A percentile compares a stretch with the other conserved stretches of the same genome.
Evolutionary conservation across 2,329 filamentous ascomycete genomes (phyloP).

Genomic region (Cryphonectria parasitica): DNA sequence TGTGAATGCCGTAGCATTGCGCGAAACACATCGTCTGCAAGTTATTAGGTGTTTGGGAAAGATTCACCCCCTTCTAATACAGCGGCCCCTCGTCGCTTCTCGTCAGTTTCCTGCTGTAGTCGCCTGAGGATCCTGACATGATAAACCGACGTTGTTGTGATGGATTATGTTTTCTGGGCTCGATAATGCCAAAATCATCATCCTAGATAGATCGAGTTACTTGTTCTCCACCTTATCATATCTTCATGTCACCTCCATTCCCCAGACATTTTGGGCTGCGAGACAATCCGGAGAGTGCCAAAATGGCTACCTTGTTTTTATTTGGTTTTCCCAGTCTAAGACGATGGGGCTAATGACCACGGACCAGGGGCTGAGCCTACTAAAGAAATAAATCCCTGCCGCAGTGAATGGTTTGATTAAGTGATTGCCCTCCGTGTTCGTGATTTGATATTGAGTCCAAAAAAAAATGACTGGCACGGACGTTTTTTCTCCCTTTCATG

Average conservation of each 20-base stretch:
- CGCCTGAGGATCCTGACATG: background rate
- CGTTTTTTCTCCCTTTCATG: background rate
- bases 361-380: background rate
- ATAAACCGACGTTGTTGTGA: background rate
- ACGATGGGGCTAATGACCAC: background rate
- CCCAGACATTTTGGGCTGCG: background rate
- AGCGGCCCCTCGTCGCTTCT: background rate
- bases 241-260: background rate
- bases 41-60: background rate
- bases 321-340: background rate
- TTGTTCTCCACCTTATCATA: background rate
- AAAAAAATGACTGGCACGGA: background rate
- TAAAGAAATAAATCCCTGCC: background rate
- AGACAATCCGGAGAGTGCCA: background rate
- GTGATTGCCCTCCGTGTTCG: background rate
- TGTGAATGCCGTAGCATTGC: slow-evolving; percentile 15
- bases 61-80: background rate
- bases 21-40: background rate
- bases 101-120: no score
- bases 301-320: background rate
- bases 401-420: background rate
- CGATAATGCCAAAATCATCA: background rate
- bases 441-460: background rate
- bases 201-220: background rate
- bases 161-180: background rate